Conservation (phyloP, 441 rosid genomes). For the Corymbia citriodora region DNA sequence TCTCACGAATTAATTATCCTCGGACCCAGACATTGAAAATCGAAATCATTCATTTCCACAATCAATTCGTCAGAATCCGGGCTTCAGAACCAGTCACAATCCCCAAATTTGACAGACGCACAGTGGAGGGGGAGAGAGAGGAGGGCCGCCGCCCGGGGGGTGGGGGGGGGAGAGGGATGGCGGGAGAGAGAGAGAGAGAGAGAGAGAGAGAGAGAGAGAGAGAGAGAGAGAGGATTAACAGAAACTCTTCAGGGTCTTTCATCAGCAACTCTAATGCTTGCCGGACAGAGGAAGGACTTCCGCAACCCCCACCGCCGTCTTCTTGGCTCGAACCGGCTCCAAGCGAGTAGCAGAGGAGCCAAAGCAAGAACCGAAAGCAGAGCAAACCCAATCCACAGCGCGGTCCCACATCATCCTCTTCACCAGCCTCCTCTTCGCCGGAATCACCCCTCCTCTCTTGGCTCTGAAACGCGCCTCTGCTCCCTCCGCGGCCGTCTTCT, state of each 20-base stretch:
- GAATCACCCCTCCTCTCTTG: slow-evolving; percentile 23
- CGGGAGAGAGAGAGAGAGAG: neutral
- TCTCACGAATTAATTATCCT: neutral
- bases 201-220: neutral
- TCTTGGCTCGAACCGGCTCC: neutral
- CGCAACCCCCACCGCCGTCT: neutral
- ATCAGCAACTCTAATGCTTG: neutral
- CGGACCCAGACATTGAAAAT: neutral
- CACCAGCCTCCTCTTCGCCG: slow-evolving; percentile 30
- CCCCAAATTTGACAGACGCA: neutral
- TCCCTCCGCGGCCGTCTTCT: neutral
- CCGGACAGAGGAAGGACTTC: neutral
- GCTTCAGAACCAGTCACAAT: neutral
- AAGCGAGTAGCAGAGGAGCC: neutral
- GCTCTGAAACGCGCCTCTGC: neutral
- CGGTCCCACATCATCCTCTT: slow-evolving; percentile 24
- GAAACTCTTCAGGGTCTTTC: neutral
- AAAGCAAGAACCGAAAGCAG: neutral
- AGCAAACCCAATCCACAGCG: neutral
- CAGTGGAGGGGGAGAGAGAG: neutral
- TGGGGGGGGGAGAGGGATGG: neutral
- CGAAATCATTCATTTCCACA: neutral
- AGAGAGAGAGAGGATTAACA: neutral
- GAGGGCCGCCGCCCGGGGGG: too few species aligned
- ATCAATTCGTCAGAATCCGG: neutral